Conservation (phyloP, 2,329 filamentous ascomycete species). For the Venturia oleaginea region DNA sequence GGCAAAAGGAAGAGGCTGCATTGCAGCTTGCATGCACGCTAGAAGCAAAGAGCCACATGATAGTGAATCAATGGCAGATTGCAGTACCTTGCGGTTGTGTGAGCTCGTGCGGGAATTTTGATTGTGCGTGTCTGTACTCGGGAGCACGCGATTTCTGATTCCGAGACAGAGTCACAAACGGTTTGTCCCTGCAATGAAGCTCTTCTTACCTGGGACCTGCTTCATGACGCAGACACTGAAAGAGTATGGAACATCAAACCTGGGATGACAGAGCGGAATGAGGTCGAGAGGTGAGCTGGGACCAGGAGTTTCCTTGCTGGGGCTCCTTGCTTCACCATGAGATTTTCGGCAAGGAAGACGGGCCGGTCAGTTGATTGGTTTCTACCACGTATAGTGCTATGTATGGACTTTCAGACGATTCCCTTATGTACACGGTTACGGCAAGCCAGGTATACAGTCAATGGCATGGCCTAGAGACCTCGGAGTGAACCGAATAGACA, state of each 20-base stretch:
- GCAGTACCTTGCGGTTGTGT: neutral
- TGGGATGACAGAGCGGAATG: neutral
- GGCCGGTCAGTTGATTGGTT: neutral
- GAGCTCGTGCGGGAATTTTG: neutral
- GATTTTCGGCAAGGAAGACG: neutral
- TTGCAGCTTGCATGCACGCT: neutral
- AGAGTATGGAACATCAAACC: neutral
- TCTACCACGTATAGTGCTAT: too few species aligned
- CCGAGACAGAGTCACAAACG: neutral
- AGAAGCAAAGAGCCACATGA: neutral
- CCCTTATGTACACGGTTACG: too few species aligned
- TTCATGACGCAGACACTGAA: neutral
- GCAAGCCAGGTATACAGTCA: too few species aligned
- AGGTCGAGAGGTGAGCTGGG: neutral
- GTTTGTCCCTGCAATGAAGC: neutral
- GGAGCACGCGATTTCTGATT: neutral
- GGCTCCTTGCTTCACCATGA: neutral
- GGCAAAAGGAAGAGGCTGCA: neutral
- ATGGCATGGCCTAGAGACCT: too few species aligned
- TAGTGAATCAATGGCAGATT: neutral
- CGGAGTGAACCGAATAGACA: too few species aligned
- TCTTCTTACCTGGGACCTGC: neutral
- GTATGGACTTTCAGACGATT: too few species aligned
- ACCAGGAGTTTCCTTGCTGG: neutral
- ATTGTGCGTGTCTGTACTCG: too few species aligned